Evolutionary conservation across 2,329 filamentous ascomycete genomes (phyloP), one percentile per base, ranked within the genome.

Genomic region (Calonectria ilicicola): DNA sequence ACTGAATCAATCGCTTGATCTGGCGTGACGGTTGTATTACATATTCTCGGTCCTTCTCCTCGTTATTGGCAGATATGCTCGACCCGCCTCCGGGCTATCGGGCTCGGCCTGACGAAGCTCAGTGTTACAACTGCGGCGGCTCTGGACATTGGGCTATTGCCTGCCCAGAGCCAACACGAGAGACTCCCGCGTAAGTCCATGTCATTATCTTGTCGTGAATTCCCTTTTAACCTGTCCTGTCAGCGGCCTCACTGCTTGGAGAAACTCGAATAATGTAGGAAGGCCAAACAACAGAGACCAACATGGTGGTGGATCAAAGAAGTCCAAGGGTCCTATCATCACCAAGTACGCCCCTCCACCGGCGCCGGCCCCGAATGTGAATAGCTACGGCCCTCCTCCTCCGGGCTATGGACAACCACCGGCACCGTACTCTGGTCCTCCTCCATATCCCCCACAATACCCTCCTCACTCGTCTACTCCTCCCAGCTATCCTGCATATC

Each of bases 41-140:
- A 23, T 65, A 44, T 44, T n/a, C 19, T 65, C 58, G n/a, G 64
- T 62, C 42, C 19, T 56, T 27, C 60, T 62, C 65, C 29, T 26
- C 51, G 46, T 29, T 29, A 49, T 62, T 42, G 32, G 42, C 49
- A 72, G 65, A 64, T 27, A 84, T 84, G 83, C 64, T 81, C 47
- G 79, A 81, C 46, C 69, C 82, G 66, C 72, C 77, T 62, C 72
- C 80, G 67, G 78, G 78, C 71, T 78, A 82, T 62, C 65, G 72
- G 46, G 76, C 80, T 71, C 82, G 78, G 27, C 72, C 82, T 32
- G 82, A 84, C 56, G 83, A 85, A 70, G 77, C 83, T 63, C 80
- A 85, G 74, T 91, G 89, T 80, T 90, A 89, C 79, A 90, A 90
- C 77, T 91, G 89, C 76, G 88, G 88, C 65, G 79, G 81, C 60